phyloP scores from a whole-genome alignment of 129 eudicot species.

The Logfia minima region DNA sequence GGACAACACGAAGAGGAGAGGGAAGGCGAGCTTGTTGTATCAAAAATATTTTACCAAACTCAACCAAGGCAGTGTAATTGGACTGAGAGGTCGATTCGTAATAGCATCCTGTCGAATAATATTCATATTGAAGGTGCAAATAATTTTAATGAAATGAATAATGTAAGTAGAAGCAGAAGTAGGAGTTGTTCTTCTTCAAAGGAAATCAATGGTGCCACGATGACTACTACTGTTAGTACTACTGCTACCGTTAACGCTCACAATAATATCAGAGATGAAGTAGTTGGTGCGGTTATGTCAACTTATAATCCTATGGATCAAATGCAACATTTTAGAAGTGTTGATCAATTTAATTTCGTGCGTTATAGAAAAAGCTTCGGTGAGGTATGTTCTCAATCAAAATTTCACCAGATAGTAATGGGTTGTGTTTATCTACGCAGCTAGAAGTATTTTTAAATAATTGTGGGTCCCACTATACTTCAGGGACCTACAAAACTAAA shows the following conservation, averaged over 20 bases:
- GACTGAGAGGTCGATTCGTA: constrained; percentile 43
- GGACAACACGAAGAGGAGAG: constrained; percentile 89
- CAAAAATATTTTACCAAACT: constrained; percentile 88
- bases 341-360: constrained; percentile 55
- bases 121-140: constrained; percentile 21
- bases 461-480: background rate
- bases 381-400: constrained; percentile 50
- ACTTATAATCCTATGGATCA: constrained; percentile 60
- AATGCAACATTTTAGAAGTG: constrained; percentile 56
- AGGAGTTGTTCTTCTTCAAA: constrained; percentile 76
- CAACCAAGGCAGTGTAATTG: constrained; percentile 91
- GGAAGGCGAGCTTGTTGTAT: constrained; percentile 95
- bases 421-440: background rate
- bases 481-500: background rate
- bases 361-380: constrained; percentile 67
- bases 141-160: constrained; percentile 25
- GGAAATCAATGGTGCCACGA: constrained; percentile 22
- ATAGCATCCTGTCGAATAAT: constrained; percentile 14
- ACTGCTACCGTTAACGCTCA: constrained; percentile 27
- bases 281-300: constrained; percentile 41
- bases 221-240: constrained; percentile 20
- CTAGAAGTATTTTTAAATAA: background rate
- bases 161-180: constrained; percentile 43
- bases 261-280: constrained; percentile 28
- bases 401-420: constrained; percentile 1